Evolutionary conservation across 768 basidiomycete species (phyloP).

Genomic region (Fomitopsis pulvina): DNA sequence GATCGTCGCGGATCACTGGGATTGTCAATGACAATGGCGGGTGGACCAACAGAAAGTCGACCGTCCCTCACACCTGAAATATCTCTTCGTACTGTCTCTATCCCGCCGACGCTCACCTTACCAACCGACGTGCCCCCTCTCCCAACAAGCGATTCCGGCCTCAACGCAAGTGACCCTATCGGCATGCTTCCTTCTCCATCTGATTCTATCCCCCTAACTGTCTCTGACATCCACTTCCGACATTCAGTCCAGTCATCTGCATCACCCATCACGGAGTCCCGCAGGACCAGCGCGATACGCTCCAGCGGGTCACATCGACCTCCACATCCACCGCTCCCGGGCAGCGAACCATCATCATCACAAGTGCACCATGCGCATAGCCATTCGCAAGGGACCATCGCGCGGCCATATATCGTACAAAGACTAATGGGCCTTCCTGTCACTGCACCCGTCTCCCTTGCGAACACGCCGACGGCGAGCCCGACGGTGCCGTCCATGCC

Average conservation of each 20-base stretch:
- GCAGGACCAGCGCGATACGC: constrained; percentile 14
- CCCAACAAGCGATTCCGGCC: constrained; percentile 7
- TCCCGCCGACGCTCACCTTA: constrained; percentile 11
- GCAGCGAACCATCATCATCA: constrained; percentile 4
- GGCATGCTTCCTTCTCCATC: constrained; percentile 25
- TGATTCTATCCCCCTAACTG: constrained; percentile 27
- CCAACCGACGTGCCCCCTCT: constrained; percentile 2
- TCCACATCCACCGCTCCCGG: constrained; percentile 20
- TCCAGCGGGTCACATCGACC: constrained; percentile 17
- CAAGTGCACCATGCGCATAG: constrained; percentile 8
- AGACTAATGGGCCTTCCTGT: constrained; percentile 20
- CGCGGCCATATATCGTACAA: constrained; percentile 28
- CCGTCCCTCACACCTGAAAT: constrained; percentile 19
- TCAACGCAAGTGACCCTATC: constrained; percentile 12
- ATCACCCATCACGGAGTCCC: constrained; percentile 16
- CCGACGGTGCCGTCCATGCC: constrained; percentile 8
- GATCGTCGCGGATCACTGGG: constrained; percentile 20
- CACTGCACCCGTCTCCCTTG: constrained; percentile 3
- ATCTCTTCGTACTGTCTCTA: constrained; percentile 18
- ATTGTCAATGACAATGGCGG: constrained; percentile 21
- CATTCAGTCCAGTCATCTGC: constrained; percentile 24
- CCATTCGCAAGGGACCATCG: constrained; percentile 11
- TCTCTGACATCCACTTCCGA: constrained; percentile 32
- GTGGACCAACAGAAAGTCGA: constrained; percentile 18
- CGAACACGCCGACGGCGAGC: constrained; percentile 10